These are phyloP conservation scores for Cylindrodendrum hubeiense DNA, from an alignment of 2,329 filamentous ascomycete genomes.

Conservation along the genomic window DNA sequence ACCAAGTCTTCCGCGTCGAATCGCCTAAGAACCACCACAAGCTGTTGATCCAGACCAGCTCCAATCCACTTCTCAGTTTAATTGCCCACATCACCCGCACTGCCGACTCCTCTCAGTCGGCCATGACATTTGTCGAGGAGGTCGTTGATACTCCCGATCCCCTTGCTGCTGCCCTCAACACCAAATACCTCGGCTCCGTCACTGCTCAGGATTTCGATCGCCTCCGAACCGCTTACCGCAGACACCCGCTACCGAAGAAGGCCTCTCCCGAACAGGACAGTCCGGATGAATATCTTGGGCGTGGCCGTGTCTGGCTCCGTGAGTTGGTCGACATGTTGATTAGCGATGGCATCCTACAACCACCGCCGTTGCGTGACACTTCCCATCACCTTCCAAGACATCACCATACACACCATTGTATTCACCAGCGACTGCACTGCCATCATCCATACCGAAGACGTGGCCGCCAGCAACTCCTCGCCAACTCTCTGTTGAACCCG, in stretches of 20 bases:
- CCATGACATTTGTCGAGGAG: conserved; percentile 26
- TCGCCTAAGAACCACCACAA: conserved; percentile 32
- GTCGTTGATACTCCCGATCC: conserved; percentile 9
- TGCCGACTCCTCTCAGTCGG: background rate
- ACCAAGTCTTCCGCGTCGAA: conserved; percentile 37
- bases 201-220: conserved; percentile 30
- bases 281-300: conserved; percentile 6
- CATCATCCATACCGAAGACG: conserved; percentile 39
- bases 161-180: conserved; percentile 26
- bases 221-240: conserved; percentile 29
- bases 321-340: conserved; percentile 25
- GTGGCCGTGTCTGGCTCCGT: conserved; percentile 28
- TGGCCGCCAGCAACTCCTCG: conserved; percentile 7
- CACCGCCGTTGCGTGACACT: conserved; percentile 14
- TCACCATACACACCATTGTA: conserved; percentile 36
- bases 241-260: conserved; percentile 12
- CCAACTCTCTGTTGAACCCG: background rate
- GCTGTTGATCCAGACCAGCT: conserved; percentile 32
- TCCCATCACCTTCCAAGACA: conserved; percentile 33
- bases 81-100: conserved; percentile 21
- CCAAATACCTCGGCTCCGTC: conserved; percentile 37
- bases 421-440: conserved; percentile 37
- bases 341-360: conserved; percentile 28
- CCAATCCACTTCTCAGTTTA: conserved; percentile 23
- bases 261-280: background rate